phyloP scores from a whole-genome alignment of 768 basidiomycete species.

The Cystofilobasidium macerans region DNA sequence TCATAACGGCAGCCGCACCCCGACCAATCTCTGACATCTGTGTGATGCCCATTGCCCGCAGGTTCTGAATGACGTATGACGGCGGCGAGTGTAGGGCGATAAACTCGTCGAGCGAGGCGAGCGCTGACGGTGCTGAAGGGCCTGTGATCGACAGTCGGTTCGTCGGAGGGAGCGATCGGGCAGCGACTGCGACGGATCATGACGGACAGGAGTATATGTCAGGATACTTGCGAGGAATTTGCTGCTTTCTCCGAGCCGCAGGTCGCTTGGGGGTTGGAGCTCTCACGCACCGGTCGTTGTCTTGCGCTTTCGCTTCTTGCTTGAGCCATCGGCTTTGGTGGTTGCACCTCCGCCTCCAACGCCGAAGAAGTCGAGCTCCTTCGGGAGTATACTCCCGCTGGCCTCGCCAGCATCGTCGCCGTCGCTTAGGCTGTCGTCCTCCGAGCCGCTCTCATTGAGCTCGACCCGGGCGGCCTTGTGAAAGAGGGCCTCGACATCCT shows the following conservation, averaged over 20 bases:
- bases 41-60: constrained; percentile 51
- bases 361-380: constrained; percentile 85
- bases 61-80: constrained; percentile 54
- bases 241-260: too few species aligned
- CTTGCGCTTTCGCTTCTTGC: constrained; percentile 25
- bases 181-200: constrained; percentile 6
- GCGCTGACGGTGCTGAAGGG: constrained; percentile 51
- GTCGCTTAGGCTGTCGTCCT: neutral
- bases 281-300: neutral
- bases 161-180: constrained; percentile 39
- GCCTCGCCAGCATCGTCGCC: constrained; percentile 10
- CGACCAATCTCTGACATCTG: constrained; percentile 73
- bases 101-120: constrained; percentile 53
- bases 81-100: constrained; percentile 50
- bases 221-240: too few species aligned
- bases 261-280: too few species aligned
- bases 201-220: neutral
- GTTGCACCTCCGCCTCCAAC: constrained; percentile 45
- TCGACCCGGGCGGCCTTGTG: constrained; percentile 18
- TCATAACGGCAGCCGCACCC: constrained; percentile 63
- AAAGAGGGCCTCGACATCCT: constrained; percentile 3
- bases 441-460: constrained; percentile 29
- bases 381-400: constrained; percentile 45
- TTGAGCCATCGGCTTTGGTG: constrained; percentile 33
- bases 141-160: constrained; percentile 68